Conservation (phyloP, 371 early-diverging fungal genomes). For the Rhizopus microsporus region DNA sequence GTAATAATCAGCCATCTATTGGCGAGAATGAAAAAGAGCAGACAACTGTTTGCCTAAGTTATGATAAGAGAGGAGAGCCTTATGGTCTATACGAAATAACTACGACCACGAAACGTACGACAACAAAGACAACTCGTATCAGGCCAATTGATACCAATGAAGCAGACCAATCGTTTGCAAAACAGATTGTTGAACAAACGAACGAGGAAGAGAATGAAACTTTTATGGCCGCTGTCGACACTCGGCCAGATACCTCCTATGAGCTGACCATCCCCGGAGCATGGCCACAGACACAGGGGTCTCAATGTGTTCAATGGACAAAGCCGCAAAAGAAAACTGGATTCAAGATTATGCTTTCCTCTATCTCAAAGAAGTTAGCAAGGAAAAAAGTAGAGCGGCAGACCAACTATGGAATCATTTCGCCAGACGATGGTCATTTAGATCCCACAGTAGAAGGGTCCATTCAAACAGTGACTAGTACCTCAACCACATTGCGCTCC, state of each 20-base stretch:
- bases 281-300: background rate
- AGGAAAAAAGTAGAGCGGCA: slow-evolving; percentile 43
- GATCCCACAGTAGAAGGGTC: slow-evolving; percentile 22
- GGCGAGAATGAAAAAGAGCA: slow-evolving; percentile 2
- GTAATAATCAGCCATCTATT: slow-evolving; percentile 2
- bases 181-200: slow-evolving; percentile 36
- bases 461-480: slow-evolving; percentile 29
- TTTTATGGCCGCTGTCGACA: slow-evolving; percentile 40
- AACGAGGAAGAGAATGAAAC: slow-evolving; percentile 40
- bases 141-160: slow-evolving; percentile 35
- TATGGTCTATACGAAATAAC: slow-evolving; percentile 42
- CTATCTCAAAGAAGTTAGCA: slow-evolving; percentile 53
- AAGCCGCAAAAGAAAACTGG: slow-evolving; percentile 3
- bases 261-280: background rate
- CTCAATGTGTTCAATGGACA: background rate
- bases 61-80: slow-evolving; percentile 21
- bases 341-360: slow-evolving; percentile 49
- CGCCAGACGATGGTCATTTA: slow-evolving; percentile 3
- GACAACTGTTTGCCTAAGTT: background rate
- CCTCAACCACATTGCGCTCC: slow-evolving; percentile 26
- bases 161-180: slow-evolving; percentile 17
- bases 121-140: slow-evolving; percentile 38
- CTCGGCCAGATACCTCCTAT: background rate
- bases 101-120: slow-evolving; percentile 33
- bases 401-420: slow-evolving; percentile 21